A percentile compares a stretch with the other conserved stretches of the same genome.
Evolutionary conservation across 2,329 filamentous ascomycete species (phyloP).

Genomic region (Alternaria burnsii): DNA sequence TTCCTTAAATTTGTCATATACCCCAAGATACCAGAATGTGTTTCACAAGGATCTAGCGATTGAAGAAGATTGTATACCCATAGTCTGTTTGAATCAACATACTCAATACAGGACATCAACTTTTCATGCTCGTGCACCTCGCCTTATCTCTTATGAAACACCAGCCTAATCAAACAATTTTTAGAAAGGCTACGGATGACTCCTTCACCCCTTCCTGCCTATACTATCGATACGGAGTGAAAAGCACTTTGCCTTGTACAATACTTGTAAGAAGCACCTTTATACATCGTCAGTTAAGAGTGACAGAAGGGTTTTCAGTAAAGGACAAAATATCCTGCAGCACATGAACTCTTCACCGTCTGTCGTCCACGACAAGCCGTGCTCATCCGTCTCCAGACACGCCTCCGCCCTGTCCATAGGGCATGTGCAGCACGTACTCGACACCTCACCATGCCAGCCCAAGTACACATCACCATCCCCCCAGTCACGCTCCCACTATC

Average conservation of each 20-base stretch:
- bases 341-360: too few relatives aligned
- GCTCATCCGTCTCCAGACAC: background rate
- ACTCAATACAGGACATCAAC: background rate
- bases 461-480: background rate
- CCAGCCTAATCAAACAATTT: background rate
- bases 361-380: too few relatives aligned
- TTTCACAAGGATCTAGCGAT: background rate
- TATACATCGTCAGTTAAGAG: background rate
- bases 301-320: background rate
- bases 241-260: background rate
- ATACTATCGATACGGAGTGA: background rate
- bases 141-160: background rate
- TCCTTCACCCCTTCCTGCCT: background rate
- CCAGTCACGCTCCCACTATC: background rate
- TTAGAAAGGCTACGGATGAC: background rate
- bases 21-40: constrained; percentile 5
- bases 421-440: background rate
- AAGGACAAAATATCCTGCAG: background rate
- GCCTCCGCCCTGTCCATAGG: background rate
- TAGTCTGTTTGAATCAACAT: background rate
- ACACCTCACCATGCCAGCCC: background rate
- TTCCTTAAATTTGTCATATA: constrained; percentile 9
- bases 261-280: background rate
- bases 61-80: background rate
- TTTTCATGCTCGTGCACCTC: background rate